Conservation (phyloP, 345 rosid species). For the Hypericum androsaemum region DNA sequence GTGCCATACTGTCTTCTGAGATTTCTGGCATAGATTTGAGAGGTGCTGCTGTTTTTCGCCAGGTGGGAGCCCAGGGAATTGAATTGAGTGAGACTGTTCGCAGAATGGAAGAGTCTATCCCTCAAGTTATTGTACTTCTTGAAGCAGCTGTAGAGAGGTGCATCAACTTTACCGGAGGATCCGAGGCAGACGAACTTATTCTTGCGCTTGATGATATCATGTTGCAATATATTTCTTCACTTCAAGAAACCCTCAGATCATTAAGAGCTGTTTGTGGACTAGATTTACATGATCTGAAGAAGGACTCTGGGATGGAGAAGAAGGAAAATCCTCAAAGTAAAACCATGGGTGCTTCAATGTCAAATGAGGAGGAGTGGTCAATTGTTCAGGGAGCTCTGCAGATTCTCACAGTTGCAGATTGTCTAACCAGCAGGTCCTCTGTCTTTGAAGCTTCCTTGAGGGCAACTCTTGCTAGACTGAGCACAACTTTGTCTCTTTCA, state of each 20-base stretch:
- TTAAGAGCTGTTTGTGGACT: slow-evolving; percentile 86
- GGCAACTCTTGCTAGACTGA: slow-evolving; percentile 83
- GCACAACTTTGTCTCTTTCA: slow-evolving; percentile 73
- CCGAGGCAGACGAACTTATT: slow-evolving; percentile 92
- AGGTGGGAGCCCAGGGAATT: slow-evolving; percentile 96
- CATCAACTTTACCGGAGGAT: slow-evolving; percentile 84
- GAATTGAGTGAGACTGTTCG: slow-evolving; percentile 97
- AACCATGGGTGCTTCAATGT: slow-evolving; percentile 53
- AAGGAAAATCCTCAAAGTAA: slow-evolving; percentile 53
- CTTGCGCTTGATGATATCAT: slow-evolving; percentile 85
- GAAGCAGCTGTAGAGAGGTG: slow-evolving; percentile 98
- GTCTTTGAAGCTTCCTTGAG: slow-evolving; percentile 91
- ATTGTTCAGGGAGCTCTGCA: slow-evolving; percentile 94
- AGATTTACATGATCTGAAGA: slow-evolving; percentile 52
- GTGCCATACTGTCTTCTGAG: slow-evolving; percentile 79
- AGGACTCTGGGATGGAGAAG: slow-evolving; percentile 47
- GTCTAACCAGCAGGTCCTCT: slow-evolving; percentile 87
- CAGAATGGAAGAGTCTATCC: slow-evolving; percentile 97
- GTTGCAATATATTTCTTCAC: slow-evolving; percentile 82
- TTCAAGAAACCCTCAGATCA: slow-evolving; percentile 90
- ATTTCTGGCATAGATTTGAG: slow-evolving; percentile 90
- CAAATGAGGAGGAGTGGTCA: slow-evolving; percentile 98
- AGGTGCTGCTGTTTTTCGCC: slow-evolving; percentile 97
- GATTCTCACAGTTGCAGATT: slow-evolving; percentile 90
- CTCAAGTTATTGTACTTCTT: slow-evolving; percentile 82